Conservation (phyloP, 2,329 filamentous ascomycete genomes). For the Paecilomyces fulvus region DNA sequence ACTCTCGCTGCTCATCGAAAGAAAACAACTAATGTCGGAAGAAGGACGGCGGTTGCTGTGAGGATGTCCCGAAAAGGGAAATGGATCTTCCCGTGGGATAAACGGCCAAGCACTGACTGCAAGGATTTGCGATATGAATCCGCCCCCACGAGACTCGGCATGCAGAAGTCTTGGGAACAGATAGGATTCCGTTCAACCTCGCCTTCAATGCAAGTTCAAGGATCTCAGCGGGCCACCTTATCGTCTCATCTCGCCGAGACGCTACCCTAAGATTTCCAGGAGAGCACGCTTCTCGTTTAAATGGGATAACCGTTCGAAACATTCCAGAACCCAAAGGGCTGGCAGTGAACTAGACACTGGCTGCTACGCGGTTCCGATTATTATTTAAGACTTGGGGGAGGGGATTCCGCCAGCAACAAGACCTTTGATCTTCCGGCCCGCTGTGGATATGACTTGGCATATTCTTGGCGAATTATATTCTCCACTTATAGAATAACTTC, state of each 20-base stretch:
- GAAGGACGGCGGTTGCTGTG: background rate
- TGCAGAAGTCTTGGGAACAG: background rate
- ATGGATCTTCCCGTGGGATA: background rate
- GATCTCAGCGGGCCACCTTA: background rate
- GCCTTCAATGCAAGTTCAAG: background rate
- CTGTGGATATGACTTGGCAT: background rate
- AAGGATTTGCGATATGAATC: background rate
- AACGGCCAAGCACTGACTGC: background rate
- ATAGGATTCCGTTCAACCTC: background rate
- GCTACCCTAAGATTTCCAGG: background rate
- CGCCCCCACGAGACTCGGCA: background rate
- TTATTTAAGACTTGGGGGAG: background rate
- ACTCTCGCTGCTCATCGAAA: background rate
- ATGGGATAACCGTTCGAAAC: background rate
- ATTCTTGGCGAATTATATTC: background rate
- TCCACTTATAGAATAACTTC: background rate
- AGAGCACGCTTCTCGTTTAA: background rate
- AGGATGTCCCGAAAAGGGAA: background rate
- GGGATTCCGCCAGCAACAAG: background rate
- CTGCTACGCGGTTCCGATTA: background rate
- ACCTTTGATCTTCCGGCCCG: background rate
- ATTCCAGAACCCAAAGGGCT: background rate
- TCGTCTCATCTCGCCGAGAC: background rate
- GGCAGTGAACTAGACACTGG: background rate
- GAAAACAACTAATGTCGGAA: background rate